Percentiles rank a stretch among this genome's conserved stretches.
Conservation (phyloP, 768 basidiomycete species). For the Boletus insuetus region DNA sequence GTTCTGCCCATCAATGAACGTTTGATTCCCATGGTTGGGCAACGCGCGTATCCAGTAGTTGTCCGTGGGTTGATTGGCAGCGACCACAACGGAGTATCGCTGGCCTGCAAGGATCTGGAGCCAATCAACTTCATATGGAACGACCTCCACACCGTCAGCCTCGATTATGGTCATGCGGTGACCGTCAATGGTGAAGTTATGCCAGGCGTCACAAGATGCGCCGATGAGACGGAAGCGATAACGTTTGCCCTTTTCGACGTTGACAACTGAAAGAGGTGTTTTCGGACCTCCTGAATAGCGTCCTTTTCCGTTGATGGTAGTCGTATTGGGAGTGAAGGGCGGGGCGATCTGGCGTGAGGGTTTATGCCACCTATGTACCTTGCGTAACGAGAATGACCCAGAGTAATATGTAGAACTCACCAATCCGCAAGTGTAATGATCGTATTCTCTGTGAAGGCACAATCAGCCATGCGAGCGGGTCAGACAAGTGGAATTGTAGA, state of each 20-base stretch:
- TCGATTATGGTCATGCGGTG: constrained; percentile 44
- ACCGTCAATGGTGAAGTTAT: constrained; percentile 34
- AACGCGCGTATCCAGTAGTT: constrained; percentile 45
- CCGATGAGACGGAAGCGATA: constrained; percentile 42
- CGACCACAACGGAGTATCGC: constrained; percentile 41
- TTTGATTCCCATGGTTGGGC: constrained; percentile 27
- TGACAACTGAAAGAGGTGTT: constrained; percentile 36
- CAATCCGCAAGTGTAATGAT: constrained; percentile 46
- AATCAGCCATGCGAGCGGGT: not conserved
- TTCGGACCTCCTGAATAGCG: constrained; percentile 35
- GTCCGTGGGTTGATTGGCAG: constrained; percentile 34
- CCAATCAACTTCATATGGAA: constrained; percentile 38
- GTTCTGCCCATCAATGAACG: constrained; percentile 36
- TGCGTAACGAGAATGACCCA: not conserved
- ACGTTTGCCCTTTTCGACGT: constrained; percentile 37
- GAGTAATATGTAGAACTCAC: constrained; percentile 24
- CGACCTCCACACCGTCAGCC: constrained; percentile 37
- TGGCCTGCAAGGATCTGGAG: constrained; percentile 44
- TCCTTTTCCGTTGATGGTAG: constrained; percentile 46
- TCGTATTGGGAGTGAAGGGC: constrained; percentile 35
- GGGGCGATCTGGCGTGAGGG: constrained; percentile 13
- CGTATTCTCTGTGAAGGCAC: constrained; percentile 33
- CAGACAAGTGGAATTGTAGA: not conserved
- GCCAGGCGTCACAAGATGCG: constrained; percentile 30
- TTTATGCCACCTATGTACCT: constrained; percentile 26